Evolutionary conservation across 1,139 yeast species (phyloP).

Genomic region (Yamadazyma spencermartinsiae): DNA sequence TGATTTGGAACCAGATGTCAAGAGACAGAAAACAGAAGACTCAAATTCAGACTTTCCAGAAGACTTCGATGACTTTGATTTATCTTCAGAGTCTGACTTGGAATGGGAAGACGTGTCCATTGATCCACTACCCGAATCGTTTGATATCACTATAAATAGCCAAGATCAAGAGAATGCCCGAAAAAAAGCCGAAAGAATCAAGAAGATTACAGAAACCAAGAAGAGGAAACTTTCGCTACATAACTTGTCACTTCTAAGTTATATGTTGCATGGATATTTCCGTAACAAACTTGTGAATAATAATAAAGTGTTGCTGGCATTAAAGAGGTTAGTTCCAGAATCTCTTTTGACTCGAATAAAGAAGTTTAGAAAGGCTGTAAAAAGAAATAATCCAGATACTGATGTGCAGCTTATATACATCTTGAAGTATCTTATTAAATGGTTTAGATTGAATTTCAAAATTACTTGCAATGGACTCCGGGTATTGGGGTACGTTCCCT

Average conservation of each 20-base stretch:
- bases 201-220: constrained; percentile 8
- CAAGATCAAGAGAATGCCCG: background rate
- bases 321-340: constrained; percentile 31
- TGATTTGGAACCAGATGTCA: background rate
- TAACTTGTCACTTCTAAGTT: constrained; percentile 27
- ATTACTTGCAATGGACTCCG: constrained; percentile 35
- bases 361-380: constrained; percentile 16
- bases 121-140: background rate
- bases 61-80: background rate
- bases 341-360: constrained; percentile 20
- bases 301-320: constrained; percentile 20
- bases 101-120: constrained; percentile 3
- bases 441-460: constrained; percentile 39
- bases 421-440: constrained; percentile 36
- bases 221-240: constrained; percentile 21
- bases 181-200: background rate
- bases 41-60: background rate
- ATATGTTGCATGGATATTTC: constrained; percentile 24
- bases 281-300: constrained; percentile 27
- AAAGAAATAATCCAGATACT: constrained; percentile 10
- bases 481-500: constrained; percentile 33
- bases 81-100: constrained; percentile 1
- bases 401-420: constrained; percentile 32
- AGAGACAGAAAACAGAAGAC: background rate
- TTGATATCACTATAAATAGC: background rate